phyloP scores from a whole-genome alignment of 2,329 filamentous ascomycete genomes.

The Cladosporium oxysporum region DNA sequence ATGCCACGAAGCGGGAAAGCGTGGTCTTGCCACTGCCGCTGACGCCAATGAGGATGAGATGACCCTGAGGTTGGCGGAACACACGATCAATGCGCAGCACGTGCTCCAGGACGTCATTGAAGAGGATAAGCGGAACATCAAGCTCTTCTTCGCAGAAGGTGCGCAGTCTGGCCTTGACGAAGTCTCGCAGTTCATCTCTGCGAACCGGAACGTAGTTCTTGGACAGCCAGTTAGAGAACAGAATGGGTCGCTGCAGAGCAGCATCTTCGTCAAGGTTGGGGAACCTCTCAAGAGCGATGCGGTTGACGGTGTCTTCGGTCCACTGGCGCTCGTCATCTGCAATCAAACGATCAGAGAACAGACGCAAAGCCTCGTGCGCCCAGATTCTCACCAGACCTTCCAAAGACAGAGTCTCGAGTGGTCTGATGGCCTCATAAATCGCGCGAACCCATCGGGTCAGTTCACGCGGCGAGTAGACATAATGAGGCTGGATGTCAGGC shows the following conservation, averaged over 20 bases:
- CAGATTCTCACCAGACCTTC: slow-evolving; percentile 96
- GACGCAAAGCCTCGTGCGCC: slow-evolving; percentile 92
- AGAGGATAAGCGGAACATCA: slow-evolving; percentile 96
- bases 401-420: slow-evolving; percentile 80
- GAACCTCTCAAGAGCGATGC: slow-evolving; percentile 88
- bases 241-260: slow-evolving; percentile 86
- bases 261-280: slow-evolving; percentile 90
- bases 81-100: slow-evolving; percentile 97
- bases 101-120: slow-evolving; percentile 98
- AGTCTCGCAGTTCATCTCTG: slow-evolving; percentile 90
- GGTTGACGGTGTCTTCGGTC: slow-evolving; percentile 85
- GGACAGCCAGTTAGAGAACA: slow-evolving; percentile 99
- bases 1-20: slow-evolving; percentile 94
- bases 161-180: slow-evolving; percentile 93
- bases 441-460: slow-evolving; percentile 96
- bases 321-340: slow-evolving; percentile 91
- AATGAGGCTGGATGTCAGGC: slow-evolving; percentile 94
- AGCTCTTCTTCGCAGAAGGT: slow-evolving; percentile 99
- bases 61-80: slow-evolving; percentile 95
- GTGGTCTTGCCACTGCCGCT: slow-evolving; percentile 99
- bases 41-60: slow-evolving; percentile 97
- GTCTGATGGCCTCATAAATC: slow-evolving; percentile 93
- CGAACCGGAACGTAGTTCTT: slow-evolving; percentile 98
- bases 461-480: slow-evolving; percentile 98
- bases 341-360: slow-evolving; percentile 97